Conservation (phyloP, 2,329 filamentous ascomycete species). For the Penicillium griseofulvum region DNA sequence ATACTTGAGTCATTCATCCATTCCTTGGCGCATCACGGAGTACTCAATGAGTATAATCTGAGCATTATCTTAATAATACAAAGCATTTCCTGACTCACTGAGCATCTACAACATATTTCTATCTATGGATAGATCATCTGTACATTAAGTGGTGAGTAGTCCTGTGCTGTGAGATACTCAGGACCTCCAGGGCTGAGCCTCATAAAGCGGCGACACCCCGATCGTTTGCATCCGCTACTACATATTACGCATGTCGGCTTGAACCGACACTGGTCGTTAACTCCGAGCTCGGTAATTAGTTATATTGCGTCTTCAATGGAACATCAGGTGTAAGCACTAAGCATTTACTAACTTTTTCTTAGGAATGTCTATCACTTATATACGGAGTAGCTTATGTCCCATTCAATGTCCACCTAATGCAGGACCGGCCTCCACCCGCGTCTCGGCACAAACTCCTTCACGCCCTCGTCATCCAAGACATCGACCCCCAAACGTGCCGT, state of each 20-base stretch:
- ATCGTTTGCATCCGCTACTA: too few species aligned
- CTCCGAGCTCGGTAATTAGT: background rate
- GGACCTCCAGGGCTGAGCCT: too few species aligned
- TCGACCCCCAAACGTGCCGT: constrained; percentile 61
- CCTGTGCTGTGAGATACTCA: too few species aligned
- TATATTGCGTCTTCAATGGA: background rate
- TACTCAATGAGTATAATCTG: too few species aligned
- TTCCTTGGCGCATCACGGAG: too few species aligned
- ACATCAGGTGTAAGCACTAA: background rate
- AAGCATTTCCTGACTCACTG: too few species aligned
- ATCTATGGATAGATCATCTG: too few species aligned
- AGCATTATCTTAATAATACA: too few species aligned
- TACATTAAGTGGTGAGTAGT: too few species aligned
- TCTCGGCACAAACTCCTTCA: constrained; percentile 56
- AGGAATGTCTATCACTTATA: background rate
- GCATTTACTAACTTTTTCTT: background rate
- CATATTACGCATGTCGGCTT: background rate
- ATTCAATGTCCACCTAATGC: constrained; percentile 10
- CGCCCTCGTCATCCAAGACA: constrained; percentile 61
- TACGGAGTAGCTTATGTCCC: background rate
- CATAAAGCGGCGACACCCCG: too few species aligned
- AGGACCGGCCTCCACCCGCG: constrained; percentile 57
- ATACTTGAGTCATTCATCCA: too few species aligned
- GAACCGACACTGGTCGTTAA: background rate
- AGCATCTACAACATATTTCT: too few species aligned